phyloP scores from a whole-genome alignment of 129 eudicot species.

The Helianthus tuberosus region DNA sequence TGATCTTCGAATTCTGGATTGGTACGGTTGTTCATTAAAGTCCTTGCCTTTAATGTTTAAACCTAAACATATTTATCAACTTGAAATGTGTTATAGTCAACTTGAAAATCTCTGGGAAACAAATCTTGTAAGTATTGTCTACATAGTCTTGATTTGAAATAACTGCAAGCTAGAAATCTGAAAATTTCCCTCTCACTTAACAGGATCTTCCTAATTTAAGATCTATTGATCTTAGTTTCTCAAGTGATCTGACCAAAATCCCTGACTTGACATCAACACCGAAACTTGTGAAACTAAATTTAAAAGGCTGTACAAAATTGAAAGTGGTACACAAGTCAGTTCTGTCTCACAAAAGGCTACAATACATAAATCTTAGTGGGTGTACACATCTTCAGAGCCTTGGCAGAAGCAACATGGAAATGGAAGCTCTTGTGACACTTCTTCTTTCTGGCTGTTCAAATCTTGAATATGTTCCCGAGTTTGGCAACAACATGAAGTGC shows the following conservation, averaged over 20 bases:
- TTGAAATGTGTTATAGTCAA: slow-evolving; percentile 30
- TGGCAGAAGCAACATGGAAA: slow-evolving; percentile 14
- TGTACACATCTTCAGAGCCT: slow-evolving; percentile 16
- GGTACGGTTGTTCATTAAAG: slow-evolving; percentile 26
- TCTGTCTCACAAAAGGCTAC: slow-evolving; percentile 2
- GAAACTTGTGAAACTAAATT: slow-evolving; percentile 12
- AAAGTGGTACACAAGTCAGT: slow-evolving; percentile 20
- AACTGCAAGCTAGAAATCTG: not conserved
- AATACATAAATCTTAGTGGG: slow-evolving; percentile 10
- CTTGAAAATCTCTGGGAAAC: slow-evolving; percentile 19
- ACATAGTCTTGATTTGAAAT: not conserved
- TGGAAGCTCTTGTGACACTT: slow-evolving; percentile 26
- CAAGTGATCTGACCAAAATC: slow-evolving; percentile 8
- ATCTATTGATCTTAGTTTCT: slow-evolving; percentile 27
- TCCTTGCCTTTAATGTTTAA: slow-evolving; percentile 21
- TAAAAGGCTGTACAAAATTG: slow-evolving; percentile 15
- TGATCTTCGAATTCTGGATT: slow-evolving; percentile 26
- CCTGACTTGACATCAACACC: slow-evolving; percentile 20
- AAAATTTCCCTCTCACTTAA: not conserved
- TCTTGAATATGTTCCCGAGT: slow-evolving; percentile 22
- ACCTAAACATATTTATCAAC: slow-evolving; percentile 23
- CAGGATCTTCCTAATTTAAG: slow-evolving; percentile 29
- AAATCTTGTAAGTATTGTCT: slow-evolving; percentile 8
- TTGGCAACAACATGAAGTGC: slow-evolving; percentile 18
- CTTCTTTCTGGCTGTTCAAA: slow-evolving; percentile 24